A percentile compares a stretch with the other conserved stretches of the same genome.
Evolutionary conservation across 1,139 yeast species (phyloP).

Genomic region (Taiozyma sp.): DNA sequence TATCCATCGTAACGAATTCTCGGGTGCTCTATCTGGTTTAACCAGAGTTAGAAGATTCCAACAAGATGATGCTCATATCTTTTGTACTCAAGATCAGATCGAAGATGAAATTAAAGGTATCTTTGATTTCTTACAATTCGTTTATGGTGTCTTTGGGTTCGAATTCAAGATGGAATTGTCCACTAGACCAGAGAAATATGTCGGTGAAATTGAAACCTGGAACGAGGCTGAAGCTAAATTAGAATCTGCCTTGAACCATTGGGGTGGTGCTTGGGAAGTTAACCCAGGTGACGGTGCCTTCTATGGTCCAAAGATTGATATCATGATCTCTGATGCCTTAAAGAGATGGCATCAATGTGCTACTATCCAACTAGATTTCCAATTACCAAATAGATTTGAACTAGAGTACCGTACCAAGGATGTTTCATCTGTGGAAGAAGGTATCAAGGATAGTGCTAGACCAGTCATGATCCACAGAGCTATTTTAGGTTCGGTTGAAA

Average conservation of each 20-base stretch:
- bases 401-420: constrained; percentile 78
- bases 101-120: constrained; percentile 74
- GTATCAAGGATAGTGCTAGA: constrained; percentile 35
- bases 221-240: constrained; percentile 76
- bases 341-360: constrained; percentile 98
- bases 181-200: constrained; percentile 89
- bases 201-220: constrained; percentile 88
- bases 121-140: constrained; percentile 70
- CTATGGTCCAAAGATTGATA: constrained; percentile 98
- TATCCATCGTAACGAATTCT: constrained; percentile 90
- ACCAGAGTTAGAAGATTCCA: constrained; percentile 97
- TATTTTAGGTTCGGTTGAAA: constrained; percentile 92
- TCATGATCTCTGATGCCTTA: constrained; percentile 85
- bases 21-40: constrained; percentile 85
- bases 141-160: constrained; percentile 83
- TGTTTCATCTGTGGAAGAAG: constrained; percentile 34
- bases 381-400: constrained; percentile 86
- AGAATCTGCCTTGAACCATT: constrained; percentile 65
- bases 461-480: constrained; percentile 99
- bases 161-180: constrained; percentile 87
- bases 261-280: constrained; percentile 83
- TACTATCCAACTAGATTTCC: constrained; percentile 96
- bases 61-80: constrained; percentile 98
- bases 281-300: constrained; percentile 98
- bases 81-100: constrained; percentile 88